Evolutionary conservation across 768 basidiomycete genomes (phyloP).

Genomic region (Chalciporus piperatus): DNA sequence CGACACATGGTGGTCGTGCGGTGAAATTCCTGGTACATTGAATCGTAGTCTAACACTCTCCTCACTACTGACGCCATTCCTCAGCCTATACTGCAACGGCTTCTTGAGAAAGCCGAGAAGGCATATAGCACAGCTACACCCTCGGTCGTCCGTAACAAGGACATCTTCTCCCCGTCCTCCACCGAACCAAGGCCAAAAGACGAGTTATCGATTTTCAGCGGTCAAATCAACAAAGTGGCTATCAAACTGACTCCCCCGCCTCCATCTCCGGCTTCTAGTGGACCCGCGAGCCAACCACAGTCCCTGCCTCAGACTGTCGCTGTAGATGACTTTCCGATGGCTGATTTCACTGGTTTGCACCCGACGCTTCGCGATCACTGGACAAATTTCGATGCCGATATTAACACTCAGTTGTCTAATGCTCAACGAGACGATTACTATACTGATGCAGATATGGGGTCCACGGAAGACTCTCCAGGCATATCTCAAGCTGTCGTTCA

Average conservation of each 20-base stretch:
- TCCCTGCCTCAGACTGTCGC: slow-evolving; percentile 29
- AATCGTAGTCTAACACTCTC: not conserved
- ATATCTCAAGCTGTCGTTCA: not conserved
- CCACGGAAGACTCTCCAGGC: slow-evolving; percentile 5
- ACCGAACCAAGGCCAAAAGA: slow-evolving; percentile 49
- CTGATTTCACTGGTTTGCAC: slow-evolving; percentile 46
- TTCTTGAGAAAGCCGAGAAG: slow-evolving; percentile 59
- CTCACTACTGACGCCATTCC: slow-evolving; percentile 2
- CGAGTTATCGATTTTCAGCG: slow-evolving; percentile 73
- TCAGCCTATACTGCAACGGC: slow-evolving; percentile 64
- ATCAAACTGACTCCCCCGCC: slow-evolving; percentile 39
- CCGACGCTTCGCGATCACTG: slow-evolving; percentile 56
- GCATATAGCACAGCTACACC: slow-evolving; percentile 48
- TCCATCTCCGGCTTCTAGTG: slow-evolving; percentile 8
- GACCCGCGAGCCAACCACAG: slow-evolving; percentile 25
- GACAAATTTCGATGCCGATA: slow-evolving; percentile 52
- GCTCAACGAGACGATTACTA: slow-evolving; percentile 25
- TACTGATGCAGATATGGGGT: slow-evolving; percentile 19
- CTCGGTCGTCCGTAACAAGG: slow-evolving; percentile 40
- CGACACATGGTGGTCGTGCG: slow-evolving; percentile 60
- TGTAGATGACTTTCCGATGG: slow-evolving; percentile 20
- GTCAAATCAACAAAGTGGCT: slow-evolving; percentile 63
- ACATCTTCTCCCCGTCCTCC: slow-evolving; percentile 56
- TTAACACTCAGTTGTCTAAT: slow-evolving; percentile 48
- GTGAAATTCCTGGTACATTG: slow-evolving; percentile 63